phyloP scores from a whole-genome alignment of 495 filamentous ascomycete genomes.

The Usnea hakonensis region DNA sequence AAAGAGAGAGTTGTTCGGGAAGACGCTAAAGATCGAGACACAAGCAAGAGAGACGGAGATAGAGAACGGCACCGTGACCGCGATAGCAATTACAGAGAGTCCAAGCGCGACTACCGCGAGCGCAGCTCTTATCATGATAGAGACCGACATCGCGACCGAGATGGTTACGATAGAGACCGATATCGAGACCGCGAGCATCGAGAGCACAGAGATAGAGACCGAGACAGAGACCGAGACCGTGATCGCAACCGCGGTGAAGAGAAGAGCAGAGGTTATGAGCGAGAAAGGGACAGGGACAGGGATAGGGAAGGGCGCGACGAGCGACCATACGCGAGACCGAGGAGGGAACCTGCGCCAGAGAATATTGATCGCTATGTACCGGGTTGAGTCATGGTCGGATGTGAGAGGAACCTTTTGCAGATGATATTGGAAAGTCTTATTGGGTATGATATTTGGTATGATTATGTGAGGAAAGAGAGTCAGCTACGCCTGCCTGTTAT shows the following conservation, averaged over 20 bases:
- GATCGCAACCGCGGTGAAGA: conserved; percentile 24
- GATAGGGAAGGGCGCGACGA: conserved; percentile 24
- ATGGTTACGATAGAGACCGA: conserved; percentile 21
- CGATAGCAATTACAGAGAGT: conserved; percentile 7
- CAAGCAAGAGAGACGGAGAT: conserved; percentile 25
- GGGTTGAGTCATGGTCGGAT: not conserved
- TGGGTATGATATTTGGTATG: not conserved
- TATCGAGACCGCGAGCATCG: conserved; percentile 28
- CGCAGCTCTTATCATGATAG: conserved; percentile 12
- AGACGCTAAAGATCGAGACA: conserved; percentile 8
- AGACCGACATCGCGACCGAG: conserved; percentile 5
- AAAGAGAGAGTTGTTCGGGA: conserved; percentile 12
- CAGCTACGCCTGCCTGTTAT: not conserved
- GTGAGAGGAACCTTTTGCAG: not conserved
- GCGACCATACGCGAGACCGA: conserved; percentile 3
- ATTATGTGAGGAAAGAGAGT: not conserved
- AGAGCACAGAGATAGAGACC: conserved; percentile 31
- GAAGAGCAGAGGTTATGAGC: conserved; percentile 14
- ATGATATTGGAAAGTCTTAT: not conserved
- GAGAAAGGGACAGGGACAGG: conserved; percentile 27
- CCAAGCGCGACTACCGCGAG: conserved; percentile 10
- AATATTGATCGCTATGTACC: conserved; percentile 53
- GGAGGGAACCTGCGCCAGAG: conserved; percentile 25
- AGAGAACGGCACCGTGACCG: conserved; percentile 30
- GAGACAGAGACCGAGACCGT: conserved; percentile 32